Percentiles rank a stretch among this genome's conserved stretches.
Conservation (phyloP, 1,284 basidiomycete species). For the Trametes versicolor region DNA sequence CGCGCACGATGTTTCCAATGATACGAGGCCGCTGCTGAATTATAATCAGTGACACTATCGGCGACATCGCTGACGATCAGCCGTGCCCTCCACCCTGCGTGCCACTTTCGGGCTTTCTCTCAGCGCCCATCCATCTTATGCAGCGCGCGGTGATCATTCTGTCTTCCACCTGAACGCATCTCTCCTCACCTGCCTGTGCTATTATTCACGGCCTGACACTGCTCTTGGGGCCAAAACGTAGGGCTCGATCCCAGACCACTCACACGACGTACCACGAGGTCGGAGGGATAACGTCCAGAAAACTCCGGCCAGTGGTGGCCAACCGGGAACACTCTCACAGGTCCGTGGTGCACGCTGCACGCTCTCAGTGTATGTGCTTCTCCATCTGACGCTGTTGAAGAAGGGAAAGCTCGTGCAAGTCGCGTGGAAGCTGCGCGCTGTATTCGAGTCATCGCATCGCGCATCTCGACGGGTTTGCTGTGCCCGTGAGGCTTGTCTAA, state of each 20-base stretch:
- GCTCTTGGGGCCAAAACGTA: too few relatives aligned
- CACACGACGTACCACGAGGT: constrained; percentile 6
- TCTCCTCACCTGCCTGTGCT: constrained; percentile 1
- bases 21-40: constrained; percentile 5
- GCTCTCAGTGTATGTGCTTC: constrained; percentile 6
- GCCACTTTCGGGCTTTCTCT: constrained; percentile 16
- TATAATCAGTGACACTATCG: constrained; percentile 23
- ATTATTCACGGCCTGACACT: not conserved
- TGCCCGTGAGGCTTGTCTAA: constrained; percentile 20
- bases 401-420: constrained; percentile 17
- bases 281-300: not conserved
- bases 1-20: constrained; percentile 2
- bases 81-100: constrained; percentile 29
- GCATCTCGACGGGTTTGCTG: constrained; percentile 21
- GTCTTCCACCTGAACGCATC: constrained; percentile 5
- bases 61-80: constrained; percentile 31
- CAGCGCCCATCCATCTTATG: constrained; percentile 10
- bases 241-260: not conserved
- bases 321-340: constrained; percentile 9
- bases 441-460: constrained; percentile 25
- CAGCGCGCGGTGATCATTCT: constrained; percentile 1
- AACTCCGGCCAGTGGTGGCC: not conserved
- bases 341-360: constrained; percentile 4
- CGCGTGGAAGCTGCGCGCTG: constrained; percentile 14
- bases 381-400: constrained; percentile 13